phyloP scores from a whole-genome alignment of 2,329 filamentous ascomycete species.

The Xylariaceae sp. region DNA sequence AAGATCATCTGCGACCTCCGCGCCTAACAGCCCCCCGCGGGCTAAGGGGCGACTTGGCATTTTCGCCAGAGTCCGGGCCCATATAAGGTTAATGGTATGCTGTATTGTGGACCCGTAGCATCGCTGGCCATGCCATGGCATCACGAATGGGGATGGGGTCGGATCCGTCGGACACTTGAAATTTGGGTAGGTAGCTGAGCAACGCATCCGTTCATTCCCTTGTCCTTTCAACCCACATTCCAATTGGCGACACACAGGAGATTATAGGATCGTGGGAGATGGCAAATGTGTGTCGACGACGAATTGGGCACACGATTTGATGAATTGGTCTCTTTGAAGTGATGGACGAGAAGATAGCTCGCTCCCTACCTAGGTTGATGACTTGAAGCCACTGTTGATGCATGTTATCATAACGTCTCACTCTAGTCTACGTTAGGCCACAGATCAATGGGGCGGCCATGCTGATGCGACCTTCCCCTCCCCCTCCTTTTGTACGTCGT shows the following conservation, averaged over 20 bases:
- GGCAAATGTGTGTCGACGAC: no score
- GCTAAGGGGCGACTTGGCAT: no score
- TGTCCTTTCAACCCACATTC: neutral
- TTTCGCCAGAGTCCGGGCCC: no score
- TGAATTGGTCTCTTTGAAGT: no score
- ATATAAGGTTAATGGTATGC: no score
- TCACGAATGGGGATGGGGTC: neutral
- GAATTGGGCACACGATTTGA: no score
- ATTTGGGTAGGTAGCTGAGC: neutral
- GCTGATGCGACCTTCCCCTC: neutral
- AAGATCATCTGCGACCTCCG: no score
- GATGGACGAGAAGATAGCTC: no score
- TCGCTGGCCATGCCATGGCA: no score
- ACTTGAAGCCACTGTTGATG: neutral
- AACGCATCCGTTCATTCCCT: no score
- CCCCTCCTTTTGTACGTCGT: neutral
- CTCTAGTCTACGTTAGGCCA: neutral
- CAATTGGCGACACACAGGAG: neutral
- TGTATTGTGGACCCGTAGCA: no score
- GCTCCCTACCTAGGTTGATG: neutral
- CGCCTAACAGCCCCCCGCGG: no score
- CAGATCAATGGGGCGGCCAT: neutral
- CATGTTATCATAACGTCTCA: neutral
- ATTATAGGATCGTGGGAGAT: neutral
- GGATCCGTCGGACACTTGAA: slow-evolving; percentile 3